Evolutionary conservation across 169 alveolate species (phyloP).

Genomic region (Blepharisma undulans): DNA sequence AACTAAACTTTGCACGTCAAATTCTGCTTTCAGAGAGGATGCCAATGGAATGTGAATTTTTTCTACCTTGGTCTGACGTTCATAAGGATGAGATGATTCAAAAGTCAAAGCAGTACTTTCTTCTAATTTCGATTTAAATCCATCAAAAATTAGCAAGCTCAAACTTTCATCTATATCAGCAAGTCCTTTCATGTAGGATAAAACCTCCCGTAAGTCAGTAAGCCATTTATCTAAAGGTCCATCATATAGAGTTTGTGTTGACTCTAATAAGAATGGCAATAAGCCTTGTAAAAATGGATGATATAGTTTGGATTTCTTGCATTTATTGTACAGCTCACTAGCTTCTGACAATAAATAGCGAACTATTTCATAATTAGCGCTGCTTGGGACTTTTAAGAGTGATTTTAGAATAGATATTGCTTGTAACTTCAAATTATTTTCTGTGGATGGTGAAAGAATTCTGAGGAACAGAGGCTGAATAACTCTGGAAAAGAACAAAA

Average conservation of each 20-base stretch:
- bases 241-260: not conserved
- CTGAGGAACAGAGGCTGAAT: not conserved
- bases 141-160: not conserved
- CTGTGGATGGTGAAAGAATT: not conserved
- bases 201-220: not conserved
- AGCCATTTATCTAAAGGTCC: not conserved
- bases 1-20: not conserved
- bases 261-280: not conserved
- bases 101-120: not conserved
- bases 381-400: not conserved
- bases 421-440: not conserved
- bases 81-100: not conserved
- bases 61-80: not conserved
- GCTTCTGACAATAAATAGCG: not conserved
- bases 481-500: not conserved
- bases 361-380: not conserved
- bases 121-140: not conserved
- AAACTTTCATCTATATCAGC: not conserved
- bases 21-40: not conserved
- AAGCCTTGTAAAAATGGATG: constrained; percentile 13
- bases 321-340: not conserved
- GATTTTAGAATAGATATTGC: not conserved
- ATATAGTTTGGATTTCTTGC: not conserved
- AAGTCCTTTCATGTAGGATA: not conserved
- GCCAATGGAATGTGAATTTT: not conserved